Evolutionary conservation across 2,329 filamentous ascomycete species (phyloP), one percentile per base, ranked within the genome.

Genomic region (Aspergillus flavus): DNA sequence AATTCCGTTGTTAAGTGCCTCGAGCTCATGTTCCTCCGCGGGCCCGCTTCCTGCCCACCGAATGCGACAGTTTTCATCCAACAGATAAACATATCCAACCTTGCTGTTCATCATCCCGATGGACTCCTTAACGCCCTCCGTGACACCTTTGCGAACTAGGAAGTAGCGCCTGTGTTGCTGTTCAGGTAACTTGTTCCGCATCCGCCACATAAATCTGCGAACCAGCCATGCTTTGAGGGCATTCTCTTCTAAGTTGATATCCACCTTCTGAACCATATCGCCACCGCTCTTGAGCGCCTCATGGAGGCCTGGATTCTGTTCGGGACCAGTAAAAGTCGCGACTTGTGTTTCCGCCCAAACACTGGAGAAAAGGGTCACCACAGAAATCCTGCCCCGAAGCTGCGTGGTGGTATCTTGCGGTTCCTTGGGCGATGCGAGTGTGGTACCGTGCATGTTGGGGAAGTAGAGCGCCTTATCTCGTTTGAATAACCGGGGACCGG

Each of bases 41-140:
- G 79, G 73, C 45, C 78, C 81, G 66, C 93, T 96, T 4, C 92
- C 95, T 0, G 94, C 95, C 95, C 95, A 99, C 61, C 95, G 87
- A 70, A 99, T 96, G 79, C 89, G 91, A 77, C 93, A 97, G 67
- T 94, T 84, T 66, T 89, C 84, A 76, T 99, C 95, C 63, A 99
- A 84, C 55, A 99, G 84, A 78, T 97, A 99, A 5, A 94, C 90
- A 80, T 97, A 98, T 43, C 94, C 94, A 39, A 97, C 94, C 79
- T 94, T 96, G 69, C 88, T 89, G 79, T 99, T 99, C 74, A 96
- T 81, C 75, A 96, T 77, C 6, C 87, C 87, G 71, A 89, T 84
- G 5, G 84, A 82, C 71, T 88, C 85, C 67, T 85, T 82, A 46
- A 89, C 80, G 21, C 81, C 76, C 56, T 87, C 84, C 16, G 78